These are phyloP conservation scores for Xylaria sp. DNA, from an alignment of 2,329 filamentous ascomycete genomes.

Conservation along the genomic window DNA sequence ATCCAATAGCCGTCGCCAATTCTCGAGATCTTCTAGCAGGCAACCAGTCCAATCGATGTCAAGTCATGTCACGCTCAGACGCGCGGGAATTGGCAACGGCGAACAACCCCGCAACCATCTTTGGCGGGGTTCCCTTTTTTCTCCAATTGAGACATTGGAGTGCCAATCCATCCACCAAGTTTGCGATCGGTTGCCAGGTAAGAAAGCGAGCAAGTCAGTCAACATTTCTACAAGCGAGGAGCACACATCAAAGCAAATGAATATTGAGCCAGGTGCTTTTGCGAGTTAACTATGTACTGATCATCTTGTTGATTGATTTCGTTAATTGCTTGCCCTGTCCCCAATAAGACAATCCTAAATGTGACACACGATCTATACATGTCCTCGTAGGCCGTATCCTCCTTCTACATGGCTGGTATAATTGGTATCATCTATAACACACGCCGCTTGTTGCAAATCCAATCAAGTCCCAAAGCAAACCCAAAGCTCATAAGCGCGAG, in stretches of 20 bases:
- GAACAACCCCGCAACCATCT: constrained; percentile 32
- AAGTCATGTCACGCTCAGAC: constrained; percentile 25
- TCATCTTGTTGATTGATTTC: constrained; percentile 25
- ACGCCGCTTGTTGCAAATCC: constrained; percentile 25
- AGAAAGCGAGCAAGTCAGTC: background rate
- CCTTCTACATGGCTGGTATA: constrained; percentile 32
- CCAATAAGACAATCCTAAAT: constrained; percentile 12
- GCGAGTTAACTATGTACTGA: background rate
- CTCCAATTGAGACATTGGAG: constrained; percentile 11
- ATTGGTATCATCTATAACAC: constrained; percentile 39
- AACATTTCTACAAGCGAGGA: background rate
- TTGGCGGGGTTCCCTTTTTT: constrained; percentile 31
- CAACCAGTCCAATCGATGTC: constrained; percentile 21
- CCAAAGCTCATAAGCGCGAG: constrained; percentile 8
- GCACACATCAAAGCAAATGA: constrained; percentile 6
- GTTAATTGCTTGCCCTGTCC: constrained; percentile 18
- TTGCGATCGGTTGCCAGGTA: constrained; percentile 12
- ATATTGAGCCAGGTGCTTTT: background rate
- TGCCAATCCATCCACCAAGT: constrained; percentile 3
- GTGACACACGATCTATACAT: constrained; percentile 32
- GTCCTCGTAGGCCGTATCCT: constrained; percentile 11
- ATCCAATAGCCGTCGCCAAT: constrained; percentile 36
- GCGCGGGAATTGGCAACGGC: constrained; percentile 16
- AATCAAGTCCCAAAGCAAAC: constrained; percentile 19
- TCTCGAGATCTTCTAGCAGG: constrained; percentile 17